These are phyloP conservation scores for Ophiostoma populinum DNA, from an alignment of 2,329 filamentous ascomycete genomes.

Conservation along the genomic window DNA sequence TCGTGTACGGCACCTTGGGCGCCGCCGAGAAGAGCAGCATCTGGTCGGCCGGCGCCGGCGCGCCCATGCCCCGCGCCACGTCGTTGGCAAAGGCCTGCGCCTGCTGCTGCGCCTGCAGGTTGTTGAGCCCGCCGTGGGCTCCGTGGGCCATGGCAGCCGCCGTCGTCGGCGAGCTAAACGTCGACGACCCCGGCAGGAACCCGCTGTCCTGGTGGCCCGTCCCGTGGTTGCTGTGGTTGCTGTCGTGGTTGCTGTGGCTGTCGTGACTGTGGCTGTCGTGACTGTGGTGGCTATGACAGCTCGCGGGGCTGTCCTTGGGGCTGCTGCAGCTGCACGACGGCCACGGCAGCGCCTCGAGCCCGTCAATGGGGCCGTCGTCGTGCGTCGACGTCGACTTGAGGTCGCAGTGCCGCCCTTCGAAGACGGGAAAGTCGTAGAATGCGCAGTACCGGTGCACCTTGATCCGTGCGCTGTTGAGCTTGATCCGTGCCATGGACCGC, in stretches of 20 bases:
- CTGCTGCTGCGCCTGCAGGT: constrained; percentile 2
- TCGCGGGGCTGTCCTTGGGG: constrained; percentile 3
- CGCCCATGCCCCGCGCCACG: neutral
- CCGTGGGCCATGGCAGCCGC: too few relatives aligned
- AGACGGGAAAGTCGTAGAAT: constrained; percentile 32
- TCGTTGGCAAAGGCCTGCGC: too few relatives aligned
- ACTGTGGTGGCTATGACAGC: too few relatives aligned
- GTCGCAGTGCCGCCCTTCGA: constrained; percentile 31
- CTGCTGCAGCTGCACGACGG: constrained; percentile 20
- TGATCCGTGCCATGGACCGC: constrained; percentile 29
- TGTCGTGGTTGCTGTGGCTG: neutral
- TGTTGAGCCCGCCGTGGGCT: too few relatives aligned
- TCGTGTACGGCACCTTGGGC: constrained; percentile 22
- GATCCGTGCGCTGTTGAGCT: constrained; percentile 33
- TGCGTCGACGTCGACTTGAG: constrained; percentile 18
- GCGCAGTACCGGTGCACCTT: constrained; percentile 34
- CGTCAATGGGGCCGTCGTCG: constrained; percentile 12
- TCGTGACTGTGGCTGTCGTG: neutral
- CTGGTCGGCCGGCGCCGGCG: neutral
- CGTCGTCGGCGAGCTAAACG: neutral
- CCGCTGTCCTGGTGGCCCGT: too few relatives aligned
- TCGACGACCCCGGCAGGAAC: too few relatives aligned
- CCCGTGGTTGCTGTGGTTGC: neutral
- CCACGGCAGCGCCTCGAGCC: constrained; percentile 17
- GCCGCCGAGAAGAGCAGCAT: neutral